Base-by-base conservation (phyloP, 1,284 basidiomycete species). In the Microbotryum intermedium region DNA sequence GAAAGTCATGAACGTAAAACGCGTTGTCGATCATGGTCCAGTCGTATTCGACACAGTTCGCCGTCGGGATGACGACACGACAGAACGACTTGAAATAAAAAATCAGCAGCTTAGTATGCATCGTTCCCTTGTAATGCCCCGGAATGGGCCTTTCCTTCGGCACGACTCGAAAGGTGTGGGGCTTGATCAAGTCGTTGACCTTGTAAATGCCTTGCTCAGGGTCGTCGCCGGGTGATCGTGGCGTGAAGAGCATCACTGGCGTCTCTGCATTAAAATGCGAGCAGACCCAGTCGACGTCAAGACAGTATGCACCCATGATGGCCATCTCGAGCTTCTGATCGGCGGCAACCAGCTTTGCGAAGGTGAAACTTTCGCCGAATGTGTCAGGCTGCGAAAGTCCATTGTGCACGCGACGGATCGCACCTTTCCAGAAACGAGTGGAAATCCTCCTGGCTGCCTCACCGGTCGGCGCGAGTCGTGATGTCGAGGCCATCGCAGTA, bases 1-100 rank as follows among this genome's bases (percentile, higher is more conserved):
- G 64, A 29, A 68, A 68, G 54, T 68, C 67, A 18, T 66, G 62
- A 11, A 66, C 50, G 54, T 59, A 68, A 51, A 66, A 44, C n/a
- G 60, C 58, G 48, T 68, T 68, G 55, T 68, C 67, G 30, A 66
- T 64, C 11, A 3, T 7, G 4, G 10, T 28, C 60, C 61, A 68
- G 44, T 68, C 67, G 46, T 62, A 64, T 2, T 50, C 23, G 47
- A 68, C 42, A 6, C 53, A 50, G 42, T 68, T 68, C 6, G 67
- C 67, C 0, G 64, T 61, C 1, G 67, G 62, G 47, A 68, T 60
- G 25, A 60, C 48, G 57, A 67, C 58, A 13, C 67, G 61, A 48
- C 49, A 50, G 21, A 60, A 68, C 13, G 23, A 25, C 16, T 51
- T 21, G 44, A 62, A 59, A 21, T 51, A 61, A 55, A 48, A 63